Base-by-base conservation (phyloP, 1,284 basidiomycete genomes). In the Ceratobasidium sp. region DNA sequence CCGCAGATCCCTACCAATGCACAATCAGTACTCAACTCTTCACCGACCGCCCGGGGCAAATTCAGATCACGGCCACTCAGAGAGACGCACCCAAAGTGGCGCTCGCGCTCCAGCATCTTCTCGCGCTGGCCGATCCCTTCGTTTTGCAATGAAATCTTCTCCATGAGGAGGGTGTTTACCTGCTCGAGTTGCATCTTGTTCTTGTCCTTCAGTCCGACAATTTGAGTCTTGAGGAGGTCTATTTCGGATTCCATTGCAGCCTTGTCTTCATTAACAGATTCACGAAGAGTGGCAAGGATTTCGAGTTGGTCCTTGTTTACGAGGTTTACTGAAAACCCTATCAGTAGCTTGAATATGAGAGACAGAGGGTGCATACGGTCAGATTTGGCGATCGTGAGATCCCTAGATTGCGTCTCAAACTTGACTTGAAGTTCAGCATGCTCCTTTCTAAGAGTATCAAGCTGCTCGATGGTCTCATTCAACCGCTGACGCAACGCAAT, bases 171-270 rank as follows among this genome's bases (percentile, higher is more conserved):
- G 4, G 78, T 83, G 73, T 95, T 94, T 76, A 95, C 86, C 77
- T 96, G 93, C 78, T 95, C 93, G 47, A 95, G 84, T 75, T 95
- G 92, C 87, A 95, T 91, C 74, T 87, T 84, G 76, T 90, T 91
- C 82, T 93, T 94, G 73, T 96, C 93, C 47, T 80, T 80, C 2
- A 92, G 81, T 27, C 89, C 87, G 69, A 83, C 85, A 75, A 93
- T 84, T 73, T 91, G 86, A 53, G 83, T 83, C 74, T 84, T 85
- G 44, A 95, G 78, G 30, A 82, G 81, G 44, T 83, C 81, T 46
- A 91, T 79, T 71, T 93, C 87, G 1, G 80, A 80, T 74, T 91
- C 89, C 14, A 96, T 82, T 21, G 81, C 84, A 11, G 83, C 82
- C 77, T 93, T 94, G 77, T 98, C 95, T 74, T 90, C 88, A 75